Base-by-base conservation (phyloP, 2,329 filamentous ascomycete species). In the Apiospora arundinis region DNA sequence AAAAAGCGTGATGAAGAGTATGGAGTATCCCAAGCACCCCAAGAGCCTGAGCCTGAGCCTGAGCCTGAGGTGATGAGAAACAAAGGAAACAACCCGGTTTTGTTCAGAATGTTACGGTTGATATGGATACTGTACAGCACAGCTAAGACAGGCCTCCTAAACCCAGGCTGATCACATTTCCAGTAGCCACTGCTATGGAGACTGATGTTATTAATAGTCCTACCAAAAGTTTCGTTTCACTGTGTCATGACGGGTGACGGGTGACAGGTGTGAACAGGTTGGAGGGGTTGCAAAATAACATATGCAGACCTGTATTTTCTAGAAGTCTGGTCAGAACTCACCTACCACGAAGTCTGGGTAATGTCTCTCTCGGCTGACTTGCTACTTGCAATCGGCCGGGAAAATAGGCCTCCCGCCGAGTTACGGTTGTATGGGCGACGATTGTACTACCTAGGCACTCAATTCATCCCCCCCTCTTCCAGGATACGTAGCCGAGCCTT, bases 61-160 rank as follows among this genome's bases (percentile, higher is more conserved):
- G 14, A 52, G 2, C 25, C 3, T 32, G 49, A 56, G 28, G 16
- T 60, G 52, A 60, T 49, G n/a, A n/a, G n/a, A n/a, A n/a, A n/a
- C n/a, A n/a, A 21, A 25, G 18, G 28, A 18, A 18, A 21, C 16
- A 28, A 32, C 52, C 28, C 28, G 52, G 52, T 18, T 60, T 28
- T 25, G 52, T 32, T 60, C 52, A 60, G 52, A 60, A 37, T 25
- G 52, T 60, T 60, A 18, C 52, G 18, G 52, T 18, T 21, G 52
- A 60, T 32, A 60, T 60, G 52, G 52, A n/a, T 60, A 60, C 25
- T 21, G 52, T 60, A 60, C 52, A 60, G 21, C 52, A 21, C 28
- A 60, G 52, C 52, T 60, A 60, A 32, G 52, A 60, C 42, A 45
- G 52, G 52, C 32, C 28, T 60, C 21, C n/a, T n/a, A n/a, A n/a